Conservation (phyloP, 78 protist genomes). For the Speleostelium caveatum region DNA sequence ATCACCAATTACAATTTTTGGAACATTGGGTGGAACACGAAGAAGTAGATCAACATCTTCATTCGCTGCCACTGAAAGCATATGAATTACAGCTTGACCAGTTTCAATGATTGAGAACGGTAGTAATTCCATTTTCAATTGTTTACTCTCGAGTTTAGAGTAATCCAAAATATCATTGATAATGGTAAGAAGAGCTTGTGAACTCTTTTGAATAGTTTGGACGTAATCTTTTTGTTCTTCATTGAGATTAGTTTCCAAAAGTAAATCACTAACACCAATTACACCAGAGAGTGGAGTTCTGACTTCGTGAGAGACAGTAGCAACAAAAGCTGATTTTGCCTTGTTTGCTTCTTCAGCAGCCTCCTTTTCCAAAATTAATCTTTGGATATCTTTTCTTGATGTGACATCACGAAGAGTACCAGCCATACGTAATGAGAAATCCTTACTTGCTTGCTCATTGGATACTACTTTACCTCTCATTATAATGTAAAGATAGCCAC, state of each 20-base stretch:
- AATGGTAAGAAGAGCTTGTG: conserved; percentile 64
- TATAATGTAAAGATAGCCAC: conserved; percentile 60
- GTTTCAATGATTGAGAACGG: conserved; percentile 63
- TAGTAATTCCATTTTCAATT: conserved; percentile 59
- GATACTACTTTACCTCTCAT: conserved; percentile 70
- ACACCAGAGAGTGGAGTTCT: conserved; percentile 79
- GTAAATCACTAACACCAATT: conserved; percentile 61
- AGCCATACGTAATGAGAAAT: conserved; percentile 53
- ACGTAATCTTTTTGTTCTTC: conserved; percentile 71
- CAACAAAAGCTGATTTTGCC: conserved; percentile 71
- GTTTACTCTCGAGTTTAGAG: conserved; percentile 63
- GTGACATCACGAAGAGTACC: conserved; percentile 66
- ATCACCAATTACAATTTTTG: conserved; percentile 78
- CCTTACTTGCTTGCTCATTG: conserved; percentile 18
- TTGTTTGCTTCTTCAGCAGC: conserved; percentile 72
- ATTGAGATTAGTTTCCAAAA: conserved; percentile 5
- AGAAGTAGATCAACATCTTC: conserved; percentile 50
- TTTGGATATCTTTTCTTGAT: conserved; percentile 44
- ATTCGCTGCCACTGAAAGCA: conserved; percentile 68
- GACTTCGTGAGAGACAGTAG: conserved; percentile 68
- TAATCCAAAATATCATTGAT: conserved; percentile 85
- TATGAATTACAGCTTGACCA: conserved; percentile 49
- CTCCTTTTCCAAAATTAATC: conserved; percentile 53
- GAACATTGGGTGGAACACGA: conserved; percentile 57
- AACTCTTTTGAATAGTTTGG: conserved; percentile 68